Conservation (phyloP, 1,284 basidiomycete genomes). For the Leccinum pachyderme region DNA sequence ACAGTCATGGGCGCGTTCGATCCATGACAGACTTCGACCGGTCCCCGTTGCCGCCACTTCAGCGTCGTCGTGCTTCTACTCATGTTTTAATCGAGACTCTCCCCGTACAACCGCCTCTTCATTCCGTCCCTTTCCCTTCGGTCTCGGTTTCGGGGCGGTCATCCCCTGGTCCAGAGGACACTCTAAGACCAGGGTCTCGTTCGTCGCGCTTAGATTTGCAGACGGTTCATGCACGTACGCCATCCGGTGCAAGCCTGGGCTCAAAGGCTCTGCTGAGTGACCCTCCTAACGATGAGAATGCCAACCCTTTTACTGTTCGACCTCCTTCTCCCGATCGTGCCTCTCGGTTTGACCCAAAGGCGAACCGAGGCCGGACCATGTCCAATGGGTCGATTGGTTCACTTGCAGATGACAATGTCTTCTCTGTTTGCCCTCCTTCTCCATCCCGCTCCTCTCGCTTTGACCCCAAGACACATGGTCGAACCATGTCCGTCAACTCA, state of each 20-base stretch:
- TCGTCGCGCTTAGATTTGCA: conserved; percentile 34
- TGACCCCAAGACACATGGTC: conserved; percentile 66
- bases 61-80: conserved; percentile 46
- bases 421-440: conserved; percentile 58
- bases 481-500: conserved; percentile 65
- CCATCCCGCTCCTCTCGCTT: conserved; percentile 63
- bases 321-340: conserved; percentile 35
- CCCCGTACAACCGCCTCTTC: conserved; percentile 41
- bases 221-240: conserved; percentile 39
- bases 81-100: conserved; percentile 49
- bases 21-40: conserved; percentile 55
- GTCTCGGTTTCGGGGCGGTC: conserved; percentile 48
- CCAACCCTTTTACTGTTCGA: conserved; percentile 27
- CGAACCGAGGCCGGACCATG: conserved; percentile 35
- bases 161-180: conserved; percentile 41
- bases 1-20: conserved; percentile 30
- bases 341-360: conserved; percentile 43
- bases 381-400: conserved; percentile 41
- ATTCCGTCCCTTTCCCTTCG: conserved; percentile 64
- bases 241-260: conserved; percentile 49
- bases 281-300: conserved; percentile 23
- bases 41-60: conserved; percentile 38
- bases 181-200: conserved; percentile 29
- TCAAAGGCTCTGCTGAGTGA: conserved; percentile 42
- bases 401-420: conserved; percentile 53